Evolutionary conservation across 2,329 filamentous ascomycete species (phyloP), one percentile per base, ranked within the genome.

Genomic region (Sordariomycetes sp.): DNA sequence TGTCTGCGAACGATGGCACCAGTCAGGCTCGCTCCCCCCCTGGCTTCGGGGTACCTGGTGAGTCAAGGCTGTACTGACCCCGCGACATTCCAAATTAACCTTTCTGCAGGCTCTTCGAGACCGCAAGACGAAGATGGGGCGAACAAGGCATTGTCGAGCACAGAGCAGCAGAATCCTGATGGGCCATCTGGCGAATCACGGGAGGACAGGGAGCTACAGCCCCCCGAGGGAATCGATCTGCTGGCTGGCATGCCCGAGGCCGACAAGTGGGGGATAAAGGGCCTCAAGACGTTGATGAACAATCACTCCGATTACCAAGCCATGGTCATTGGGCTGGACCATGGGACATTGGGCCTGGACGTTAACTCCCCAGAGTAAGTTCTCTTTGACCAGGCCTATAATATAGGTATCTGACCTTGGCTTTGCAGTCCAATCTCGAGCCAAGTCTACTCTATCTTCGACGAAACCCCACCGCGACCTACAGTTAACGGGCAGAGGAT

Each of bases 191-290:
- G 46, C 17, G 68, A 68, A 45, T 43, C 44, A 11, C 64, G 60
- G 32, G 66, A 70, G 6, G 58, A 63, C 30, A 59, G 64, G 35
- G 62, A 63, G 9, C 41, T 43, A 14, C 50, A 58, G 21, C 41
- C 47, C 6, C 53, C 57, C 5, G 63, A 68, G 24, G 55, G 63
- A 9, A 63, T 73, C 42, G 75, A 82, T 49, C 75, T 75, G 30
- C 57, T 81, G 18, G 61, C 64, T 31, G 71, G 73, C 30, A 76
- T 80, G 75, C 55, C 69, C n/a, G 65, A 71, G 4, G 67, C 66
- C 25, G 76, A 82, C 46, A 78, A 71, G 48, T 82, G 68, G 66
- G 77, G 77, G 5, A 61, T 81, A 31, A 80, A 80, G 49, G 77
- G 77, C 8, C 59, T 80, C 39, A 65, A 69, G 37, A 71, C 72